phyloP scores from a whole-genome alignment of 1,284 basidiomycete genomes.

The Irpex lacteus region DNA sequence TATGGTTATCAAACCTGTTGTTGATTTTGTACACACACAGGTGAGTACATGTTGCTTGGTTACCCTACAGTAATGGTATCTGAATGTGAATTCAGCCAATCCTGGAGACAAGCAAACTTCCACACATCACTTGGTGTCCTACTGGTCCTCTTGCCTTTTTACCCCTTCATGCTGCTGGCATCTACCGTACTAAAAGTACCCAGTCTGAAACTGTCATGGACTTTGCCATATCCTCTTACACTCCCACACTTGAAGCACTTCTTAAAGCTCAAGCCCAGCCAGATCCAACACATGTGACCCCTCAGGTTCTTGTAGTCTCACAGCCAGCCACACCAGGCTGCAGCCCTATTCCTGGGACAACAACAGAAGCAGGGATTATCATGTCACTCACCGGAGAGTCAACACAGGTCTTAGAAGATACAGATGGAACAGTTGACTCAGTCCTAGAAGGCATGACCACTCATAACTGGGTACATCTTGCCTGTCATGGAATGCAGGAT shows the following conservation, averaged over 20 bases:
- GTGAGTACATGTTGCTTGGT: background rate
- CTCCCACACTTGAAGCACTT: background rate
- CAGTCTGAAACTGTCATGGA: background rate
- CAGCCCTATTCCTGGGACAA: background rate
- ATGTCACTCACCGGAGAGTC: background rate
- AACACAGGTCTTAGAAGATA: background rate
- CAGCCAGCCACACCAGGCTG: background rate
- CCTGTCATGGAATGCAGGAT: slow-evolving; percentile 20
- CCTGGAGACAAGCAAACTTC: background rate
- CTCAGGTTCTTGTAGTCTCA: background rate
- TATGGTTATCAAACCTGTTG: background rate
- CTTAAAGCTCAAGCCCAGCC: background rate
- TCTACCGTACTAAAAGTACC: background rate
- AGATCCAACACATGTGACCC: background rate
- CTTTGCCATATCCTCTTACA: background rate
- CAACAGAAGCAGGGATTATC: background rate
- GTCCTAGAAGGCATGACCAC: slow-evolving; percentile 10
- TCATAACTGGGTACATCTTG: slow-evolving; percentile 19
- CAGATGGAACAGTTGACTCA: slow-evolving; percentile 3
- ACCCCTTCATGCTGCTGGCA: background rate
- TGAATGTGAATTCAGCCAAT: background rate
- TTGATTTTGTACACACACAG: background rate
- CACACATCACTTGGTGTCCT: background rate
- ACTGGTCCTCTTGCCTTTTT: background rate
- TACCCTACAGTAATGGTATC: too few species aligned